A percentile compares a stretch with the other conserved stretches of the same genome.
phyloP scores from a whole-genome alignment of 2,329 filamentous ascomycete genomes.

The Fusarium sp. region DNA sequence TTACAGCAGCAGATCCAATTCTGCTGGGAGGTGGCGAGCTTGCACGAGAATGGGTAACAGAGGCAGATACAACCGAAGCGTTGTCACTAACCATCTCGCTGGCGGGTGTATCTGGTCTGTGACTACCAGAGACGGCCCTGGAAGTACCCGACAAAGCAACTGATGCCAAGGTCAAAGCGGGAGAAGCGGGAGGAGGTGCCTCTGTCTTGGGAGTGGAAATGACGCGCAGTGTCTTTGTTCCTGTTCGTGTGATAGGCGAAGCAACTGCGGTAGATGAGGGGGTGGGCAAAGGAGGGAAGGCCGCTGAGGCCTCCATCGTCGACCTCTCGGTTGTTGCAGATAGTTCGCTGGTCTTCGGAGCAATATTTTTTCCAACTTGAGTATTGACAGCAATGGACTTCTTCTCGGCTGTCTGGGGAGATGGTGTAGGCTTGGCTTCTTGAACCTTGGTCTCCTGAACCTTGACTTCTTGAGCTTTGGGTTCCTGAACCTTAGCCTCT shows the following conservation, averaged over 20 bases:
- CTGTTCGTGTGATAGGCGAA: conserved; percentile 64
- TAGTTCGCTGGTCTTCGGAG: conserved; percentile 49
- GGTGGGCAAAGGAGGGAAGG: conserved; percentile 65
- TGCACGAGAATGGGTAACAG: conserved; percentile 74
- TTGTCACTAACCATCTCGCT: conserved; percentile 84
- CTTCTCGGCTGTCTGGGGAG: conserved; percentile 29
- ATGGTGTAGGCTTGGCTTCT: conserved; percentile 24
- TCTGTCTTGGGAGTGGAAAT: conserved; percentile 76
- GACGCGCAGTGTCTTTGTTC: conserved; percentile 76
- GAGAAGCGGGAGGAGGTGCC: conserved; percentile 57
- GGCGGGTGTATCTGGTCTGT: conserved; percentile 77
- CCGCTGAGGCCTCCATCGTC: conserved; percentile 49
- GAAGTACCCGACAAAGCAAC: conserved; percentile 47
- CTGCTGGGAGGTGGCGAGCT: conserved; percentile 76
- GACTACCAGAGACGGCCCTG: conserved; percentile 48
- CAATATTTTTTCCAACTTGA: conserved; percentile 57
- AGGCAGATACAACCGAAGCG: conserved; percentile 78
- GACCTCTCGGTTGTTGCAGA: conserved; percentile 51
- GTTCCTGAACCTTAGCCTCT: conserved; percentile 34
- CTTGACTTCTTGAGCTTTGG: conserved; percentile 31
- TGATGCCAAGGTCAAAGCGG: conserved; percentile 49
- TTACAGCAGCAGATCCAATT: conserved; percentile 76
- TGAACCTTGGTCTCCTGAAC: conserved; percentile 29
- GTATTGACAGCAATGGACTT: conserved; percentile 62
- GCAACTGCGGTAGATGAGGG: conserved; percentile 59